phyloP scores from a whole-genome alignment of 2,329 filamentous ascomycete species.

The Botrytis porri region DNA sequence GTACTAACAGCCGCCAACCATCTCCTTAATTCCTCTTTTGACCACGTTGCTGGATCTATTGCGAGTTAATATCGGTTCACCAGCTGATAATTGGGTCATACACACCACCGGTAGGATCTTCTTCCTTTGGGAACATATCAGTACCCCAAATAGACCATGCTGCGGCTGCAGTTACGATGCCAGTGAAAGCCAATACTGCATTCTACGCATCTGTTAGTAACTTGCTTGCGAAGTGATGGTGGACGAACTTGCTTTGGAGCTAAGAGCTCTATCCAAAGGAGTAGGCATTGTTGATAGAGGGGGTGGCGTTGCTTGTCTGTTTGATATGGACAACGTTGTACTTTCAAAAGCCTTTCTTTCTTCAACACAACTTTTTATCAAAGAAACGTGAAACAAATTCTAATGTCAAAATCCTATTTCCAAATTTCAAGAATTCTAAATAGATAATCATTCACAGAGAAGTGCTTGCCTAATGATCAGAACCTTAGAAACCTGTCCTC shows the following conservation, averaged over 20 bases:
- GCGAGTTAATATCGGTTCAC: neutral
- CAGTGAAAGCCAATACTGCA: slow-evolving; percentile 72
- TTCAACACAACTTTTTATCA: neutral
- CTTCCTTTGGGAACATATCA: slow-evolving; percentile 73
- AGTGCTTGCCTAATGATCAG: slow-evolving; percentile 3
- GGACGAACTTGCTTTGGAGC: slow-evolving; percentile 57
- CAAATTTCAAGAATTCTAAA: neutral
- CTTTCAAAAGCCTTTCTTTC: neutral
- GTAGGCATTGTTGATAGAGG: slow-evolving; percentile 58
- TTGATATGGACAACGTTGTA: neutral
- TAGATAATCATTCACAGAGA: neutral
- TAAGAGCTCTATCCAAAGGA: slow-evolving; percentile 64
- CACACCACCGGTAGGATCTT: slow-evolving; percentile 75
- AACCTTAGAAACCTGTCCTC: neutral
- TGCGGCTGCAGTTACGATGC: slow-evolving; percentile 75
- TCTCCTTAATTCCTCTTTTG: slow-evolving; percentile 70
- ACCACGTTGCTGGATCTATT: slow-evolving; percentile 68
- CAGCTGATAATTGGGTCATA: neutral
- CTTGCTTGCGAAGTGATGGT: neutral
- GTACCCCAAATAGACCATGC: slow-evolving; percentile 79
- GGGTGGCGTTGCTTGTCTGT: slow-evolving; percentile 12
- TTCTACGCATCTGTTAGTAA: slow-evolving; percentile 49
- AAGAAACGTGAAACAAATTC: neutral
- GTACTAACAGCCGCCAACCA: slow-evolving; percentile 76
- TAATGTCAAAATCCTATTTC: neutral